phyloP scores from a whole-genome alignment of 805 yeast genomes.

The Teunomyces pallodes region DNA sequence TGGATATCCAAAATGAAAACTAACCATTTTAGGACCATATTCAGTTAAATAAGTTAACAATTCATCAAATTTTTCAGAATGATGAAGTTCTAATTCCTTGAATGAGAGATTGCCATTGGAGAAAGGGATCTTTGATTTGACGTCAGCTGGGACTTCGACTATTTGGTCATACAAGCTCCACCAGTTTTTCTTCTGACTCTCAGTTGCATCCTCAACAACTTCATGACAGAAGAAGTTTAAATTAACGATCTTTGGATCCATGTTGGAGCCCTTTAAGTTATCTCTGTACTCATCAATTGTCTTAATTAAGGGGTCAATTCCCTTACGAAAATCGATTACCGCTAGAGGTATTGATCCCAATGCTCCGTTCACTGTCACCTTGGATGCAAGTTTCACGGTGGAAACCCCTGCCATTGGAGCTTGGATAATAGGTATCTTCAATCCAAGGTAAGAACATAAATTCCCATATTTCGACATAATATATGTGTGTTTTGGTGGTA shows the following conservation, averaged over 20 bases:
- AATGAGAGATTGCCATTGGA: slow-evolving; percentile 28
- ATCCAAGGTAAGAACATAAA: slow-evolving; percentile 18
- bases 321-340: slow-evolving; percentile 24
- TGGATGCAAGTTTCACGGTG: slow-evolving; percentile 43
- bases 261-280: slow-evolving; percentile 7
- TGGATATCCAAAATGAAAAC: slow-evolving; percentile 57
- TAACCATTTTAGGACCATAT: slow-evolving; percentile 42
- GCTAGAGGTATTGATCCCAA: slow-evolving; percentile 50
- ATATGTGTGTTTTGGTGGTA: not conserved
- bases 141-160: not conserved
- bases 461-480: slow-evolving; percentile 2
- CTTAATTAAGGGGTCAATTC: slow-evolving; percentile 12
- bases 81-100: slow-evolving; percentile 23
- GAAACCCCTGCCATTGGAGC: slow-evolving; percentile 63
- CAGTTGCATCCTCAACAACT: slow-evolving; percentile 14
- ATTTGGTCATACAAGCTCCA: slow-evolving; percentile 12
- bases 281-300: slow-evolving; percentile 14
- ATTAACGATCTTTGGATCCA: slow-evolving; percentile 27
- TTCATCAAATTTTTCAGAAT: slow-evolving; percentile 13
- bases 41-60: slow-evolving; percentile 16
- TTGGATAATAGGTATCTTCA: slow-evolving; percentile 47
- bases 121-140: slow-evolving; percentile 5
- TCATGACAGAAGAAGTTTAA: slow-evolving; percentile 50
- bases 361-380: slow-evolving; percentile 43
- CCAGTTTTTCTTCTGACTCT: slow-evolving; percentile 23